Base-by-base conservation (phyloP, 2,329 filamentous ascomycete genomes). In the Cladosporium sp. region DNA sequence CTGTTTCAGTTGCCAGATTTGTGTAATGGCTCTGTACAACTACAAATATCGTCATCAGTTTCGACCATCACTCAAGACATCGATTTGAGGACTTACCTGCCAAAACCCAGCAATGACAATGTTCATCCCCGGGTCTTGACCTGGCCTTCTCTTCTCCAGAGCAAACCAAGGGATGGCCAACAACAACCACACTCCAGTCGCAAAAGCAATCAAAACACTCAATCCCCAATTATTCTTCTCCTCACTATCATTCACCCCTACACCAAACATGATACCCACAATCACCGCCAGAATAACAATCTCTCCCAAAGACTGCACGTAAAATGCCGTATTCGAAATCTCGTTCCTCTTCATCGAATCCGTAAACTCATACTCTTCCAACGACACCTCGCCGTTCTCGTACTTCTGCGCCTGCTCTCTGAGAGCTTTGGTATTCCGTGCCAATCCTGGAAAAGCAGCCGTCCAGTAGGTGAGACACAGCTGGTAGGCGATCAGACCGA, bases 401-500 rank as follows among this genome's bases (percentile, higher is more conserved):
- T 77, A 80, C n/a, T 76, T 73, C 34, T 76, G 73, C 4, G 81
- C 80, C 54, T 77, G 78, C 2, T 72, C 68, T 24, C 82, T 74
- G 65, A 84, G 71, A 22, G 79, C 74, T 1, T 68, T 65, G 0
- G 80, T 82, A 62, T 84, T 83, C 6, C 82, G 70, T 4, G 83
- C 81, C 7, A 85, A 71, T 0, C 80, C 77, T 3, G 83, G 82
- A 58, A 85, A 85, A 0, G 85, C 84, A 0, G 86, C 84, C 0
- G 84, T 86, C 83, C 85, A 88, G 68, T 87, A 88, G 0, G 85
- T 88, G 49, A 88, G 73, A 0, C 83, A 85, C 2, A 86, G 80
- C 70, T 88, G 85, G 63, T 88, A 88, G 1, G 81, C 80, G 61
- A 89, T 84, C 40, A 88, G 69, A 1, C 85, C 85, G 15, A 87